phyloP scores from a whole-genome alignment of 345 rosid genomes.

The Populus nigra region DNA sequence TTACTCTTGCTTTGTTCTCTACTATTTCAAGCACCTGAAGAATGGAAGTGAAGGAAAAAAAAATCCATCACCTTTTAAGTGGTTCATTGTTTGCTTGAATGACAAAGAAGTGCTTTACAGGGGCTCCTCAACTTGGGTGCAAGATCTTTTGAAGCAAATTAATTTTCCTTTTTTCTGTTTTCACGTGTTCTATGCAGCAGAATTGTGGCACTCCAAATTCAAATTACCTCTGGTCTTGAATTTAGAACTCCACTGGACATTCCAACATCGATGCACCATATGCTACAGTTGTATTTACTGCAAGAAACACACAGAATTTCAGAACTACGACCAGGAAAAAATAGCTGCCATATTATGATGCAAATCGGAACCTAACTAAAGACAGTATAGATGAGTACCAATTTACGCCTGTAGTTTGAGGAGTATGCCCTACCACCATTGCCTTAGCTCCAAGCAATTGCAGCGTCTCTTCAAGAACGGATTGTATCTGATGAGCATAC shows the following conservation, averaged over 20 bases:
- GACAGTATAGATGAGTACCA: slow-evolving; percentile 44
- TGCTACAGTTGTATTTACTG: slow-evolving; percentile 76
- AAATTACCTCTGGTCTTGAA: slow-evolving; percentile 88
- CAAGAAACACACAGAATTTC: slow-evolving; percentile 10
- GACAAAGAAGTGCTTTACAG: too few relatives aligned
- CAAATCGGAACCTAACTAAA: neutral
- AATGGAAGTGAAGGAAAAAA: neutral
- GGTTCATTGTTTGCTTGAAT: too few relatives aligned
- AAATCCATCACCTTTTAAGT: neutral
- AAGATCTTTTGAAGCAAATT: too few relatives aligned
- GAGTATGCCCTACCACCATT: slow-evolving; percentile 98
- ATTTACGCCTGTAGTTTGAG: slow-evolving; percentile 73
- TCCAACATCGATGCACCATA: slow-evolving; percentile 94
- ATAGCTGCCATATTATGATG: neutral
- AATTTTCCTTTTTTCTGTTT: too few relatives aligned
- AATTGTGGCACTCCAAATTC: neutral
- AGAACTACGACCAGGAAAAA: neutral
- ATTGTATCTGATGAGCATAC: slow-evolving; percentile 46
- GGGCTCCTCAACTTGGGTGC: too few relatives aligned
- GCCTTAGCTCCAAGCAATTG: slow-evolving; percentile 69
- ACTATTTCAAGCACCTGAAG: slow-evolving; percentile 76
- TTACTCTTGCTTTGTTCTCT: slow-evolving; percentile 60
- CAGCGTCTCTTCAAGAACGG: slow-evolving; percentile 63
- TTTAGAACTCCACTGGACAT: slow-evolving; percentile 94
- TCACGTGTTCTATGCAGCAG: too few relatives aligned